Percentiles rank a stretch among this genome's conserved stretches.
phyloP scores from a whole-genome alignment of 116 monocot species.

The Cymodocea nodosa region DNA sequence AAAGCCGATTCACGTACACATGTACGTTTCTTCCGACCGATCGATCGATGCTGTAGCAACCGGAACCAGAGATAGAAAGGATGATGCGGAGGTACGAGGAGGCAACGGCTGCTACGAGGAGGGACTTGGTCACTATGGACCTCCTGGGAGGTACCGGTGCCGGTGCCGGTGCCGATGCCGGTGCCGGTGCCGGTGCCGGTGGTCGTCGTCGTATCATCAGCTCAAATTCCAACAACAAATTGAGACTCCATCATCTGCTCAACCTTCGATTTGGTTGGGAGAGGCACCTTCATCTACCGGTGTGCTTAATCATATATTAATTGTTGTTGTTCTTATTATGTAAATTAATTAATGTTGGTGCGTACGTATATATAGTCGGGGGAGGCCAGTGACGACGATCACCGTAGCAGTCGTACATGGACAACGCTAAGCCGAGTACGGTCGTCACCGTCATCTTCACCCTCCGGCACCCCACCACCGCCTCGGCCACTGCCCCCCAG shows the following conservation, averaged over 20 bases:
- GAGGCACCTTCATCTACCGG: conserved; percentile 28
- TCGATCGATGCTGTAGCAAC: too few species aligned
- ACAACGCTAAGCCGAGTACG: background rate
- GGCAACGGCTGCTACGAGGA: background rate
- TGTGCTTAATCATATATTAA: too few species aligned
- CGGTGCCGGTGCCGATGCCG: conserved; percentile 6
- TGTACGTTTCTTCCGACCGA: too few species aligned
- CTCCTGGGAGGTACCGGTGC: conserved; percentile 29
- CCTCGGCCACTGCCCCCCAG: conserved; percentile 10
- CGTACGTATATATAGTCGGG: too few species aligned
- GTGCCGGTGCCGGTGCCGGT: background rate
- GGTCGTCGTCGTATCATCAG: too few species aligned
- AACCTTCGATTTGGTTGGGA: conserved; percentile 25
- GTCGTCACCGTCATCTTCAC: conserved; percentile 38
- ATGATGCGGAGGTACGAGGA: conserved; percentile 16
- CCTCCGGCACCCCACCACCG: conserved; percentile 8
- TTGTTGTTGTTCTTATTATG: too few species aligned
- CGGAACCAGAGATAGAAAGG: background rate
- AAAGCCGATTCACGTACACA: too few species aligned
- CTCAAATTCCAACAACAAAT: conserved; percentile 2
- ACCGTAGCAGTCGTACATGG: too few species aligned
- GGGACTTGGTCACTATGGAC: conserved; percentile 39
- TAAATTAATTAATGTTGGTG: too few species aligned
- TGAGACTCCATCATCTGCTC: conserved; percentile 20
- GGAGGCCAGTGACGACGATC: too few species aligned